Conservation (phyloP, 176 grass and related monocot genomes). For the Alloteropsis semialata region DNA sequence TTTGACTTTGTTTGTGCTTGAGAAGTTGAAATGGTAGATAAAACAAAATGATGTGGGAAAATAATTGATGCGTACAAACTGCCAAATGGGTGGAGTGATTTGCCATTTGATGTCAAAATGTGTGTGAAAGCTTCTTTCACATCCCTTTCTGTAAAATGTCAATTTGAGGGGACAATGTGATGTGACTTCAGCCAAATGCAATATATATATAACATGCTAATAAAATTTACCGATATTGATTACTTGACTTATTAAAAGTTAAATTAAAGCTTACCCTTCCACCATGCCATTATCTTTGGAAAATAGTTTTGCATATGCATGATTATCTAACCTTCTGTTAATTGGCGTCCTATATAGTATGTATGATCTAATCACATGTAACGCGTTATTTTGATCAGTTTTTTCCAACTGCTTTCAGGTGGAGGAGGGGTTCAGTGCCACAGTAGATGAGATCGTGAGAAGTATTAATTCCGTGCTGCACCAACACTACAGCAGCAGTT, state of each 20-base stretch:
- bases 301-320: not conserved
- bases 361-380: not conserved
- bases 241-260: not conserved
- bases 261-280: too few species aligned
- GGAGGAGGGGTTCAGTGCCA: slow-evolving; percentile 45
- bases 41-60: not conserved
- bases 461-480: slow-evolving; percentile 45
- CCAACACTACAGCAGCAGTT: slow-evolving; percentile 15
- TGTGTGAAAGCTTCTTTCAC: not conserved
- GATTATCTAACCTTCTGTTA: not conserved
- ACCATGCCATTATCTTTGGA: not conserved
- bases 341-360: not conserved
- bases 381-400: not conserved
- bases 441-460: slow-evolving; percentile 53
- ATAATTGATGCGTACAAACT: not conserved
- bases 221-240: not conserved
- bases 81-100: not conserved
- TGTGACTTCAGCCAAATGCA: not conserved
- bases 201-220: not conserved
- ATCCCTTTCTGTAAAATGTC: not conserved
- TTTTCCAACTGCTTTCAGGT: slow-evolving; percentile 28
- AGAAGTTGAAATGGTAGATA: not conserved
- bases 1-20: not conserved
- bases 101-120: not conserved
- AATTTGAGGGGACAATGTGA: not conserved